Conservation (phyloP, 2,329 filamentous ascomycete species). For the Metarhizium anisopliae region DNA sequence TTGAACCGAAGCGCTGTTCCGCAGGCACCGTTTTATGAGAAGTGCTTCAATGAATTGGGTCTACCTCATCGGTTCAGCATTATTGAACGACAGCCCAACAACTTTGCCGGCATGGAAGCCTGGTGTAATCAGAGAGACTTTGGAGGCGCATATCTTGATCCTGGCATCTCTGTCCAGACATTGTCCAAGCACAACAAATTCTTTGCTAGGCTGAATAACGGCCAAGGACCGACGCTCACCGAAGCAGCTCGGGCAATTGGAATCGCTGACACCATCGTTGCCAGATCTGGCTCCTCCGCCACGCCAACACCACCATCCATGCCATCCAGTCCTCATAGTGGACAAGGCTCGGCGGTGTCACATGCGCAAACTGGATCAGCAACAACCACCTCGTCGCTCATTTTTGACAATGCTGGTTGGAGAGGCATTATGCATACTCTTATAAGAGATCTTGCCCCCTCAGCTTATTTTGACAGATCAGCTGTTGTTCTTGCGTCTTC, state of each 20-base stretch:
- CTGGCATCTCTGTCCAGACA: slow-evolving; percentile 52
- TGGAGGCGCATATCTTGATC: slow-evolving; percentile 74
- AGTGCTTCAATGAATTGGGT: slow-evolving; percentile 73
- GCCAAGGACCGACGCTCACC: slow-evolving; percentile 50
- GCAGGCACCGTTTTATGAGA: slow-evolving; percentile 79
- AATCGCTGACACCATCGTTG: slow-evolving; percentile 72
- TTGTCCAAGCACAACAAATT: slow-evolving; percentile 49
- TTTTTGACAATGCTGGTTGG: slow-evolving; percentile 79
- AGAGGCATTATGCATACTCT: slow-evolving; percentile 76
- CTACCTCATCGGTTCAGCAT: slow-evolving; percentile 73
- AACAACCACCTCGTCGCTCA: slow-evolving; percentile 41
- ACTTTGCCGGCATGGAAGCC: slow-evolving; percentile 57
- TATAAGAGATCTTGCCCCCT: slow-evolving; percentile 73
- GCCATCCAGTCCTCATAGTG: slow-evolving; percentile 37
- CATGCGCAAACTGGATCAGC: slow-evolving; percentile 28
- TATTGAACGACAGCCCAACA: slow-evolving; percentile 60
- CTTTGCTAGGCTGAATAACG: slow-evolving; percentile 40
- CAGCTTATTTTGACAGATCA: slow-evolving; percentile 66
- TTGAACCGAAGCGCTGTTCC: slow-evolving; percentile 54
- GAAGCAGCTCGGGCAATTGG: slow-evolving; percentile 73
- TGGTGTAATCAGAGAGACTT: slow-evolving; percentile 68
- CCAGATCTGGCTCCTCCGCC: slow-evolving; percentile 36
- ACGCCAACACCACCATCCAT: slow-evolving; percentile 37
- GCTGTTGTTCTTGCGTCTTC: slow-evolving; percentile 67
- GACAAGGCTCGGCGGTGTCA: slow-evolving; percentile 13